phyloP scores from a whole-genome alignment of 306 rosid species.

The Pyrus betulifolia region DNA sequence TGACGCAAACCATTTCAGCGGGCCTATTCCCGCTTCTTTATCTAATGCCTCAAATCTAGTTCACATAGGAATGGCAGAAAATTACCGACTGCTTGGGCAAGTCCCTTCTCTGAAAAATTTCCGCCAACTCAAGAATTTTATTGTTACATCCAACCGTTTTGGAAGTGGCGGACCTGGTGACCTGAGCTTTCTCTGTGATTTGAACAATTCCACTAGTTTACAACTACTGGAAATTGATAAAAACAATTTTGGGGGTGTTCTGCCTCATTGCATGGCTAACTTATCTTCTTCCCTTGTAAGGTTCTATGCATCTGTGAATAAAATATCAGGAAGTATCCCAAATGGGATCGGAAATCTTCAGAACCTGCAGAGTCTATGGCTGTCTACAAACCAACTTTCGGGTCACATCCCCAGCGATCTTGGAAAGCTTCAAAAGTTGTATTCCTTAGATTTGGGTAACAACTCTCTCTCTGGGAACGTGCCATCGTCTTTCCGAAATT shows the following conservation, averaged over 20 bases:
- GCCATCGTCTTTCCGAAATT: neutral
- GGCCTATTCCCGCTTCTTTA: neutral
- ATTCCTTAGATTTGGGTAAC: neutral
- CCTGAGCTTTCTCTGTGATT: neutral
- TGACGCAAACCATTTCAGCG: neutral
- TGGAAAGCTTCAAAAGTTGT: neutral
- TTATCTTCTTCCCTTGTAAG: neutral
- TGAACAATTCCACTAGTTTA: neutral
- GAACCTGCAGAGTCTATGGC: neutral
- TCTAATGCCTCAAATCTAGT: neutral
- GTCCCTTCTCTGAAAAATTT: neutral
- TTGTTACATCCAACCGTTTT: neutral
- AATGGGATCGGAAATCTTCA: neutral
- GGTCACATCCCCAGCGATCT: neutral
- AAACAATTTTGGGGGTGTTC: neutral
- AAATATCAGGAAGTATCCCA: neutral
- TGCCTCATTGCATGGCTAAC: neutral
- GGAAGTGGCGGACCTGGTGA: neutral
- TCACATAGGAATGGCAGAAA: neutral
- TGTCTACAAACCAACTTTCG: neutral
- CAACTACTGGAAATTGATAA: neutral
- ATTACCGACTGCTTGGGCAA: neutral
- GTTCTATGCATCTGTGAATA: neutral
- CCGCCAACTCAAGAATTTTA: neutral
- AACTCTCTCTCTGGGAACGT: neutral